Evolutionary conservation across 2,329 filamentous ascomycete species (phyloP), one percentile per base, ranked within the genome.

Genomic region (Cladosporium colombiae): DNA sequence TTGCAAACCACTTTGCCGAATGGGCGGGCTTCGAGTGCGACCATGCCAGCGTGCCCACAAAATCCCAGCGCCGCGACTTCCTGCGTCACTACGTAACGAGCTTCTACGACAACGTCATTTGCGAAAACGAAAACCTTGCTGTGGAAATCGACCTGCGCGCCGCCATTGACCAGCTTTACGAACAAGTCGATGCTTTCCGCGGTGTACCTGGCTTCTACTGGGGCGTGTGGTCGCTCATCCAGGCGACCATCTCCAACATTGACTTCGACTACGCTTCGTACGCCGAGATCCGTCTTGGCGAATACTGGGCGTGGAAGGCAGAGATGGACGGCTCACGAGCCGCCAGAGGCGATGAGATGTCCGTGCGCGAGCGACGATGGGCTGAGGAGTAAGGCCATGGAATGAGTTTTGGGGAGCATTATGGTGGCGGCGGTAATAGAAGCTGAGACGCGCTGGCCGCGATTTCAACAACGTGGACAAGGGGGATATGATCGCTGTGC

Each of bases 21-120:
- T 99, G 95, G 94, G 93, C 90, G 67, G 95, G 95, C 65, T 97
- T 97, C 75, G 92, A 96, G 73, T 99, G 95, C 82, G 93, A 98
- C 78, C 93, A 91, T 81, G 87, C 81, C 73, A 89, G 90, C 71
- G 85, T 98, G 65, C 95, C 95, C 5, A 95, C 91, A 1, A 86
- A 85, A 68, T 82, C 88, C 23, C 88, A 94, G 72, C 89, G 95
- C 31, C 86, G 87, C 53, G 87, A 89, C 64, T 99, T 99, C 79
- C 86, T 98, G 67, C 82, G 85, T 69, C 90, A 94, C 75, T 99
- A 99, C 75, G 85, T 97, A 31, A 83, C 83, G 67, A 87, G 89
- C 68, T 97, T 95, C 81, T 72, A 75, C 58, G 79, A 83, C 66
- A 73, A 76, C 49, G 71, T 72, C 44, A 67, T 69, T 16, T 70